These are phyloP conservation scores for Scutellospora calospora DNA, from an alignment of 371 early-diverging fungal genomes.

Conservation along the genomic window DNA sequence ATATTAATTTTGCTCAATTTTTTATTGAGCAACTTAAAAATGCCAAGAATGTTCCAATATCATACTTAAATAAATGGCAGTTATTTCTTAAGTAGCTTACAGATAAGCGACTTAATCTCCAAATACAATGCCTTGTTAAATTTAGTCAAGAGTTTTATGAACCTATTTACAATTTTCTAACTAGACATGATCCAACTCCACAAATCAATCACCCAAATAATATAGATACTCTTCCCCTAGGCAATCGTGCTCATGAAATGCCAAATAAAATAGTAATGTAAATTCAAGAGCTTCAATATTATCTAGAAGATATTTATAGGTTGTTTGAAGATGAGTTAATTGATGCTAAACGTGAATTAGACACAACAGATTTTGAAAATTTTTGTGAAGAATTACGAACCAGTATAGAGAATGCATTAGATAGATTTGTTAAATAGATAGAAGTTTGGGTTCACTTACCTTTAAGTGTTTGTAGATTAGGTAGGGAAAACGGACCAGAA, in stretches of 20 bases:
- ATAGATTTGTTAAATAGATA: constrained; percentile 20
- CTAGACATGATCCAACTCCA: neutral
- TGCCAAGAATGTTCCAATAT: neutral
- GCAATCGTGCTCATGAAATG: neutral
- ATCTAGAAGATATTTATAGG: too few species aligned
- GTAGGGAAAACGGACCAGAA: neutral
- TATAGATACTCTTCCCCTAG: neutral
- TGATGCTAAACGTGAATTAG: too few species aligned
- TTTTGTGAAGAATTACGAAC: too few species aligned
- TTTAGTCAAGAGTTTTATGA: constrained; percentile 4
- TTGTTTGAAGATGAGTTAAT: too few species aligned
- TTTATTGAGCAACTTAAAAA: constrained; percentile 24
- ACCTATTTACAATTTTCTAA: constrained; percentile 12
- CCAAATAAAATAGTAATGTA: constrained; percentile 3
- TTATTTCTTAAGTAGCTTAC: neutral
- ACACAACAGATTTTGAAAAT: too few species aligned
- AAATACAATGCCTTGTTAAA: constrained; percentile 11
- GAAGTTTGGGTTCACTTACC: constrained; percentile 10
- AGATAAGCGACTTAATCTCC: neutral
- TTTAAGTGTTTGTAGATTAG: constrained; percentile 23
- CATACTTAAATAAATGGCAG: constrained; percentile 5
- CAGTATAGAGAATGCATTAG: too few species aligned
- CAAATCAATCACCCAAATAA: neutral
- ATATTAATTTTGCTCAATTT: constrained; percentile 3
- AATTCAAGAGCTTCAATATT: constrained; percentile 6